Conservation (phyloP, 1,139 yeast genomes). For the Arxiozyma heterogenica region DNA sequence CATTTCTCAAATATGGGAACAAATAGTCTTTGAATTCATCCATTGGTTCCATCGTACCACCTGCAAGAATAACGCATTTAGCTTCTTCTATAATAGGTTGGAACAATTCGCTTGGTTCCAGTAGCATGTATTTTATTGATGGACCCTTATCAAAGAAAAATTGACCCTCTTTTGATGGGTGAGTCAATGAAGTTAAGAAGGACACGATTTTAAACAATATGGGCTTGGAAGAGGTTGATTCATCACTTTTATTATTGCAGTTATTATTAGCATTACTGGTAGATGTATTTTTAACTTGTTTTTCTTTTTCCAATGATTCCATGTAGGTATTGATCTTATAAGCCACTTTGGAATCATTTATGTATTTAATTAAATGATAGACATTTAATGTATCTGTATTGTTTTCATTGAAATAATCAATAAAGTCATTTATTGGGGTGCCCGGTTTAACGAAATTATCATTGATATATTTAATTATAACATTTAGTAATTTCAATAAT, state of each 20-base stretch:
- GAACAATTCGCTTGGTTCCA: constrained; percentile 74
- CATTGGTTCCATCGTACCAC: constrained; percentile 95
- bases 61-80: constrained; percentile 71
- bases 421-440: constrained; percentile 36
- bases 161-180: constrained; percentile 75
- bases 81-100: constrained; percentile 56
- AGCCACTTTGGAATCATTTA: constrained; percentile 65
- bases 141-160: constrained; percentile 46
- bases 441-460: constrained; percentile 41
- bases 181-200: constrained; percentile 57
- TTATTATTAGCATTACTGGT: no score
- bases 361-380: constrained; percentile 55
- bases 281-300: no score
- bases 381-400: constrained; percentile 69
- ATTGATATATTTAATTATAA: constrained; percentile 41
- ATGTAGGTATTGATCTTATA: constrained; percentile 73
- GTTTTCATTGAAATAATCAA: constrained; percentile 45
- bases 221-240: constrained; percentile 34
- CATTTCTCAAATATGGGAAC: constrained; percentile 48
- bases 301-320: constrained; percentile 3
- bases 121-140: constrained; percentile 55
- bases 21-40: constrained; percentile 56
- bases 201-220: constrained; percentile 56
- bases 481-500: constrained; percentile 47
- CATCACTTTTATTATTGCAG: constrained; percentile 6